Conservation (phyloP, 2,329 filamentous ascomycete species). For the Pseudogymnoascus verrucosus region DNA sequence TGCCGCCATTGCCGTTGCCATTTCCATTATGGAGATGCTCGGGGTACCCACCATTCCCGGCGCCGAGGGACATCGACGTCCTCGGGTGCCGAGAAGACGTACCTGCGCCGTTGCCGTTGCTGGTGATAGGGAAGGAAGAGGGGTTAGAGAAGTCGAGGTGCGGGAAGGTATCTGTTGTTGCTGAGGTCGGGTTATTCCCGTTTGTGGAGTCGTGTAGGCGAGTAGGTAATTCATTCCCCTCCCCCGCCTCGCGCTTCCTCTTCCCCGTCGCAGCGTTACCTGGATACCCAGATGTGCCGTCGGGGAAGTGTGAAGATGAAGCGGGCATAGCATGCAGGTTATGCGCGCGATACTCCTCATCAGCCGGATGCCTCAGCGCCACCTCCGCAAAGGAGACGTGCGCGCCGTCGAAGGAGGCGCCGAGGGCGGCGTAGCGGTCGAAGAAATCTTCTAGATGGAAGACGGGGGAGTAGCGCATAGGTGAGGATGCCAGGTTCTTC, state of each 20-base stretch:
- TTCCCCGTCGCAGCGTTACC: background rate
- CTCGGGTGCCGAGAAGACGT: background rate
- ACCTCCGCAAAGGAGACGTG: conserved; percentile 66
- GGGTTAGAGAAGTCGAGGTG: background rate
- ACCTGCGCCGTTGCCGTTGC: background rate
- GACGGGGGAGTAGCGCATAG: conserved; percentile 66
- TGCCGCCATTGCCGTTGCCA: background rate
- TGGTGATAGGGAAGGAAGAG: background rate
- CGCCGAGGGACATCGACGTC: background rate
- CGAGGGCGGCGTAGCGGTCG: conserved; percentile 61
- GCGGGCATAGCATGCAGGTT: background rate
- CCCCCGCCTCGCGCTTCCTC: background rate
- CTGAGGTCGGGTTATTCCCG: background rate
- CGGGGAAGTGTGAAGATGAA: background rate
- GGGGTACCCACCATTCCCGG: background rate
- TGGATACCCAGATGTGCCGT: background rate
- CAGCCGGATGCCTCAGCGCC: conserved; percentile 20
- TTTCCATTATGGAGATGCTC: background rate
- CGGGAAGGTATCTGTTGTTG: background rate
- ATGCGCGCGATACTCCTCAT: background rate
- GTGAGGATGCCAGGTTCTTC: conserved; percentile 58
- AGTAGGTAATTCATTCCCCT: background rate
- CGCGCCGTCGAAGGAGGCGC: conserved; percentile 60
- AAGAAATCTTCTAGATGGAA: conserved; percentile 87
- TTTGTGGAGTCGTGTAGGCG: background rate